A percentile compares a stretch with the other conserved stretches of the same genome.
Evolutionary conservation across 176 grass and related monocot species (phyloP).

Genomic region (Microstegium vimineum): DNA sequence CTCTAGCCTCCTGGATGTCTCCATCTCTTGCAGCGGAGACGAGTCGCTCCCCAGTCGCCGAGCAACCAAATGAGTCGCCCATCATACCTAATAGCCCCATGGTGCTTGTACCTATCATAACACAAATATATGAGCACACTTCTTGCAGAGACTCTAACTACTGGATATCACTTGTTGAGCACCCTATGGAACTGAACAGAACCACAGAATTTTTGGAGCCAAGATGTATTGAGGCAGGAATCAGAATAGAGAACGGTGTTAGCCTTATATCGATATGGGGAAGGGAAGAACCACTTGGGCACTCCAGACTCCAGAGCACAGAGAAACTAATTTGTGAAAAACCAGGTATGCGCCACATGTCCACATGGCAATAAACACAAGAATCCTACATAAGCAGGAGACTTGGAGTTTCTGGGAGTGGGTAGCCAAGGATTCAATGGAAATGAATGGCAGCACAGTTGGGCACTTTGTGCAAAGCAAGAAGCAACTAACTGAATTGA

Average conservation of each 20-base stretch:
- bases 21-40: slow-evolving; percentile 88
- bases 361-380: background rate
- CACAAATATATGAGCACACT: slow-evolving; percentile 18
- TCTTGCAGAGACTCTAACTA: slow-evolving; percentile 10
- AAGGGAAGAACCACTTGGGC: slow-evolving; percentile 17
- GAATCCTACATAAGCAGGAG: slow-evolving; percentile 17
- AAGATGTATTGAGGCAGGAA: background rate
- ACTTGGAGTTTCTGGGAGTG: background rate
- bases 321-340: slow-evolving; percentile 27
- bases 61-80: slow-evolving; percentile 86
- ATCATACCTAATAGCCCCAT: slow-evolving; percentile 88
- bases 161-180: background rate
- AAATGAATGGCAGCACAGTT: slow-evolving; percentile 11
- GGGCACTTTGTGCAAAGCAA: background rate
- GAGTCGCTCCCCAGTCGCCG: slow-evolving; percentile 71
- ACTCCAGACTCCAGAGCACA: slow-evolving; percentile 9
- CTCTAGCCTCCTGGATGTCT: slow-evolving; percentile 84
- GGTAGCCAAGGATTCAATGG: slow-evolving; percentile 10
- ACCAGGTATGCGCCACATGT: slow-evolving; percentile 9
- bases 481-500: background rate
- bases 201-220: background rate
- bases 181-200: background rate
- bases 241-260: slow-evolving; percentile 1
- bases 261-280: slow-evolving; percentile 9
- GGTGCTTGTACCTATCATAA: slow-evolving; percentile 18